These are phyloP conservation scores for Lachnellula arida DNA, from an alignment of 2,329 filamentous ascomycete genomes.

Conservation along the genomic window DNA sequence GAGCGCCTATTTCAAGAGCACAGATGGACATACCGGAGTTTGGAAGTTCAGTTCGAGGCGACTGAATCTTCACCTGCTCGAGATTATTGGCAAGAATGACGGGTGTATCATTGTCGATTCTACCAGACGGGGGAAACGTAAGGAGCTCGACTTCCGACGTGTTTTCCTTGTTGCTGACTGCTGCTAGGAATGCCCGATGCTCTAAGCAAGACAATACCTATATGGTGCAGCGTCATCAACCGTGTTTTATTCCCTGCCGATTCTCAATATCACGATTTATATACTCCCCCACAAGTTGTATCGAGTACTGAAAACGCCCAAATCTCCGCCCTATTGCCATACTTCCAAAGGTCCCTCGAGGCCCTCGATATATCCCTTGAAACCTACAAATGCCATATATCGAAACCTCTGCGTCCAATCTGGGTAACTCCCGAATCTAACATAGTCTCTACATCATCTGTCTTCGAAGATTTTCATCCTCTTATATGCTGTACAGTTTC, in stretches of 20 bases:
- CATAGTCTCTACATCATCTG: conserved; percentile 35
- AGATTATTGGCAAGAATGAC: conserved; percentile 59
- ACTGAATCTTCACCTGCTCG: conserved; percentile 77
- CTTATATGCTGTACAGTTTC: conserved; percentile 86
- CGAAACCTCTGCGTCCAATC: conserved; percentile 69
- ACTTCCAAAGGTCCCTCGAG: conserved; percentile 49
- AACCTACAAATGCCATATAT: conserved; percentile 50
- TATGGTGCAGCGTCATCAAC: conserved; percentile 90
- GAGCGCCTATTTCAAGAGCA: conserved; percentile 95
- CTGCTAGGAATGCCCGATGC: conserved; percentile 80
- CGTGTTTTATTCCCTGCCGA: conserved; percentile 64
- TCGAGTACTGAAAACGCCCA: conserved; percentile 73
- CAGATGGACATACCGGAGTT: conserved; percentile 85
- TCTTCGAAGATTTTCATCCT: conserved; percentile 60
- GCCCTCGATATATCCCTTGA: conserved; percentile 57
- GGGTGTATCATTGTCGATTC: conserved; percentile 89
- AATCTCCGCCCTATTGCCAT: conserved; percentile 53
- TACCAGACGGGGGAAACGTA: conserved; percentile 82
- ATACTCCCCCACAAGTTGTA: conserved; percentile 68
- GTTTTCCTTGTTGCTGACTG: conserved; percentile 14
- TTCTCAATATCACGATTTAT: conserved; percentile 46
- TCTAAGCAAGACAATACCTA: conserved; percentile 85
- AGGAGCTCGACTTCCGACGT: conserved; percentile 20
- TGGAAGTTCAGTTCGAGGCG: conserved; percentile 87
- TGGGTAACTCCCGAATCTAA: conserved; percentile 73